Conservation (phyloP, 345 rosid species). For the Bruguiera sexangula region DNA sequence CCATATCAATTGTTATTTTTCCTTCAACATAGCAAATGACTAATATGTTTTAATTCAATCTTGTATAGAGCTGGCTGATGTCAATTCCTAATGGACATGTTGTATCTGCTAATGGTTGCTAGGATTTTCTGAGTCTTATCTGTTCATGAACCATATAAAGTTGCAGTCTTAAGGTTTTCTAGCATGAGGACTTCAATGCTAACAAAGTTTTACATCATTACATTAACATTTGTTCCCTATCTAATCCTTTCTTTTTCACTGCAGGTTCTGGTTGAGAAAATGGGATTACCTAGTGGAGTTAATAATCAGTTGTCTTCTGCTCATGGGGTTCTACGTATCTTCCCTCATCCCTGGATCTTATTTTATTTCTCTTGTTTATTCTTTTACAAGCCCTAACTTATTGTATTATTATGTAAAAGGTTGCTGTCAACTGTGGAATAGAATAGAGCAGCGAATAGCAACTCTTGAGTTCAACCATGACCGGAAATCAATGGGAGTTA, state of each 20-base stretch:
- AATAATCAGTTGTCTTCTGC: slow-evolving; percentile 36
- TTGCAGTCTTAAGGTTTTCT: slow-evolving; percentile 4
- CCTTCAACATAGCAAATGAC: too few relatives aligned
- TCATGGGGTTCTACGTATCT: slow-evolving; percentile 51
- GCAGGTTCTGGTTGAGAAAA: slow-evolving; percentile 93
- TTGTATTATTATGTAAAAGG: slow-evolving; percentile 32
- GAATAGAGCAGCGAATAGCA: slow-evolving; percentile 72
- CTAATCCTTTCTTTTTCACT: slow-evolving; percentile 3
- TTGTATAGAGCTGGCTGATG: too few relatives aligned
- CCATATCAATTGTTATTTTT: not conserved
- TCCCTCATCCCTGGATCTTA: not conserved
- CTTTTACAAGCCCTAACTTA: not conserved
- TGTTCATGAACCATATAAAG: slow-evolving; percentile 8
- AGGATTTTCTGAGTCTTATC: not conserved
- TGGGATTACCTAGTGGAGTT: slow-evolving; percentile 68
- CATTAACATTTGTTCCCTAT: not conserved
- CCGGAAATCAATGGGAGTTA: slow-evolving; percentile 96
- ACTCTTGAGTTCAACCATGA: slow-evolving; percentile 94
- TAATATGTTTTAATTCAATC: too few relatives aligned
- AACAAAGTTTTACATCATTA: slow-evolving; percentile 6
- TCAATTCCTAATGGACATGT: not conserved
- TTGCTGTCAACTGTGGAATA: slow-evolving; percentile 64
- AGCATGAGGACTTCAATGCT: not conserved
- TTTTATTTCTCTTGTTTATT: slow-evolving; percentile 1
- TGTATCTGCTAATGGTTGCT: not conserved